Conservation (phyloP, 805 yeast genomes). For the Starmera dryadoides region DNA sequence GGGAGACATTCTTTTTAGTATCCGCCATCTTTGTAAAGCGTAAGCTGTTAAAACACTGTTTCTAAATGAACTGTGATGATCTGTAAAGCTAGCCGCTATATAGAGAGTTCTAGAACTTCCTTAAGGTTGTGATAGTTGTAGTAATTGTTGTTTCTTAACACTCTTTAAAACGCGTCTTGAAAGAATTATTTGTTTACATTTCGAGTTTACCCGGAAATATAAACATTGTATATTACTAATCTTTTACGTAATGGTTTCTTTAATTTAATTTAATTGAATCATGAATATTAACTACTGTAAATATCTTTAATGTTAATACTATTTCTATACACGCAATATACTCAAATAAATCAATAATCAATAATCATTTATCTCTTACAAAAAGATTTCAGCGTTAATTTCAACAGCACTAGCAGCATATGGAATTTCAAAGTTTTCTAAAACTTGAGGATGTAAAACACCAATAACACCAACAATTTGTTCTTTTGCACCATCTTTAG, state of each 20-base stretch:
- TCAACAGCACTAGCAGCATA: conserved; percentile 91
- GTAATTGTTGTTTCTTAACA: too few species aligned
- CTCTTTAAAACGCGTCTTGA: too few species aligned
- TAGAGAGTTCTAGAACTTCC: too few species aligned
- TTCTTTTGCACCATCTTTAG: conserved; percentile 47
- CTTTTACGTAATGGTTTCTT: too few species aligned
- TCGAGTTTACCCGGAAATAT: neutral
- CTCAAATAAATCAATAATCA: too few species aligned
- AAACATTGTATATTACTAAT: neutral
- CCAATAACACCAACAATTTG: conserved; percentile 78
- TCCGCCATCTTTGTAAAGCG: neutral
- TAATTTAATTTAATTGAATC: too few species aligned
- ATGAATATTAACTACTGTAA: too few species aligned
- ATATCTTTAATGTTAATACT: too few species aligned
- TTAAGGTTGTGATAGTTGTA: neutral
- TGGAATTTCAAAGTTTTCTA: conserved; percentile 81
- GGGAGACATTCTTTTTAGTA: conserved; percentile 38
- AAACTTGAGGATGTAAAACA: conserved; percentile 92
- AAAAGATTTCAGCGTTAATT: conserved; percentile 81
- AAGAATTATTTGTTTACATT: neutral
- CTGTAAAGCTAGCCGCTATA: neutral
- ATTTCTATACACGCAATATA: too few species aligned
- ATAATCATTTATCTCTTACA: too few species aligned
- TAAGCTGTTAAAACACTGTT: neutral
- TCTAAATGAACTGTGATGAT: neutral